Base-by-base conservation (phyloP, 2,329 filamentous ascomycete species). In the Westerdykella ornata region DNA sequence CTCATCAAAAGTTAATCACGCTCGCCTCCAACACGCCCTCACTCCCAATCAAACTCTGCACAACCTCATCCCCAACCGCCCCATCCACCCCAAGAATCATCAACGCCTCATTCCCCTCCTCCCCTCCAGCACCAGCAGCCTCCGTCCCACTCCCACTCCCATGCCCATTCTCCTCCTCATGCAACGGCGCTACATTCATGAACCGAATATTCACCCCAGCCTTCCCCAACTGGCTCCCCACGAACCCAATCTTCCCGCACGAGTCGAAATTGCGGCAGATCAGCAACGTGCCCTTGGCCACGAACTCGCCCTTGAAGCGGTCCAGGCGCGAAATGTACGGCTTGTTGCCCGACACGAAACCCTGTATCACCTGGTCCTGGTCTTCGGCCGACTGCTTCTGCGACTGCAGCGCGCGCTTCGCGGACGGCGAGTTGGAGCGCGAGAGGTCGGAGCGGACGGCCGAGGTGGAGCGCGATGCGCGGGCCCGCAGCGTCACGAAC, bases 191-290 rank as follows among this genome's bases (percentile, higher is more conserved):
- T 1, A 89, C 85, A 57, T 78, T 81, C 86, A 90, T 92, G 59
- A 82, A 88, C 35, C 76, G 77, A 61, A 90, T 87, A 56, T 92
- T 92, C 39, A 92, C 80, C 0, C 78, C 80, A 29, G 83, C 76
- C 29, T 73, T 73, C 0, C 85, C 86, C 18, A 90, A 68, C 38
- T 81, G 73, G 43, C 74, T 81, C 1, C 86, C 86, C 2, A 92
- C 85, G 29, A 80, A 79, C 2, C 86, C 86, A 60, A 92, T 90
- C 71, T 88, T 89, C 9, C 86, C 86, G 0, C 84, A 84, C 48
- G 81, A 76, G 57, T 92, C 85, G 55, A 85, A 88, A 67, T 90
- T 90, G 57, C 87, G 78, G 54, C 87, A 77, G 44, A 90, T 82
- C n/a, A 89, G 71, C 44, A 90, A 63, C 0, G 79, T 86, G 0